phyloP scores from a whole-genome alignment of 2,329 filamentous ascomycete genomes.

The Aureobasidium sp. region DNA sequence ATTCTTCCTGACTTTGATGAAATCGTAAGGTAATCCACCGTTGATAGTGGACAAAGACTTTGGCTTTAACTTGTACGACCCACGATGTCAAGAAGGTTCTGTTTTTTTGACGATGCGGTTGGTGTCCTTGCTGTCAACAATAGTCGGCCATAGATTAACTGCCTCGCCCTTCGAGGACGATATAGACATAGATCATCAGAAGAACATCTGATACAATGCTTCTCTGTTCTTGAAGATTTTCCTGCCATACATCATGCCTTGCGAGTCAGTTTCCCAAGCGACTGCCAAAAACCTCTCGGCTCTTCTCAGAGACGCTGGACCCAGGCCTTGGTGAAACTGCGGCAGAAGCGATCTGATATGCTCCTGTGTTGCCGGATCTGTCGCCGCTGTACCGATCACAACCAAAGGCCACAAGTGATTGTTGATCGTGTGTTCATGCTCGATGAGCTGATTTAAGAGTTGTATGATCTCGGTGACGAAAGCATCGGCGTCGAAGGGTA shows the following conservation, averaged over 20 bases:
- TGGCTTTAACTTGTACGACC: no score
- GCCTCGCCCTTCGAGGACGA: no score
- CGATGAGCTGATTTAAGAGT: neutral
- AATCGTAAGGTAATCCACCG: no score
- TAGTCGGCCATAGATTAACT: no score
- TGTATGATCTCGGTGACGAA: neutral
- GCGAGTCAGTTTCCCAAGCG: neutral
- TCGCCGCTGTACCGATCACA: constrained; percentile 8
- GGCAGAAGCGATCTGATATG: neutral
- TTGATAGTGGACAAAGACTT: no score
- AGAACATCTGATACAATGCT: constrained; percentile 4
- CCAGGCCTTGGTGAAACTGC: neutral
- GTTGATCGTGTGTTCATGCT: neutral
- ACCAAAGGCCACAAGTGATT: constrained; percentile 3
- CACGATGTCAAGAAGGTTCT: no score
- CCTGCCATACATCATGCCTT: neutral
- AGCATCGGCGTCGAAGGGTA: neutral
- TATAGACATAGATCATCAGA: neutral
- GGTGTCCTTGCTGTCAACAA: no score
- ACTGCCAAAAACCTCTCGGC: neutral
- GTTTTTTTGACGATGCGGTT: no score
- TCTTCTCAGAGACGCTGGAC: neutral
- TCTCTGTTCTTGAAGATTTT: neutral
- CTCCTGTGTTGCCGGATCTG: neutral
- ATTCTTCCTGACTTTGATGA: no score